phyloP scores from a whole-genome alignment of 257 asterid species.

The Pogostemon cablin region DNA sequence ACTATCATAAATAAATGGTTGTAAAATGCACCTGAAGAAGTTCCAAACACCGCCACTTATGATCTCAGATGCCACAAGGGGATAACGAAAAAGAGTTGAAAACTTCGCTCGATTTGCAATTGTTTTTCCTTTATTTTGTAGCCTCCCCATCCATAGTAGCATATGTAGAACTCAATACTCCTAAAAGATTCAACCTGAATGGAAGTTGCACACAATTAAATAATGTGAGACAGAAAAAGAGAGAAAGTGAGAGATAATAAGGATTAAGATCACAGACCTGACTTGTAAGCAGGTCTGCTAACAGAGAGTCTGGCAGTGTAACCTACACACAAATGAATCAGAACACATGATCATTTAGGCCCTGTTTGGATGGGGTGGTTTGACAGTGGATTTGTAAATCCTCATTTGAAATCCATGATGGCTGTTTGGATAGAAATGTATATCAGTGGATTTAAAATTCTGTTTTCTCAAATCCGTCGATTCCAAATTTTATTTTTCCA shows the following conservation, averaged over 20 bases:
- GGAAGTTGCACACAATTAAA: too few relatives aligned
- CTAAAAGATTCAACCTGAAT: conserved; percentile 47
- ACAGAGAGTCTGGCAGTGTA: conserved; percentile 46
- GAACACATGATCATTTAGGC: too few relatives aligned
- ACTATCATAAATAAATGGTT: not conserved
- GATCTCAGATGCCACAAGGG: conserved; percentile 61
- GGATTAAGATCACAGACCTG: conserved; percentile 44
- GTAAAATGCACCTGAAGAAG: conserved; percentile 52
- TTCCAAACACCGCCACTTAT: conserved; percentile 73
- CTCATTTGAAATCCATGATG: too few relatives aligned
- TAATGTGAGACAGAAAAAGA: too few relatives aligned
- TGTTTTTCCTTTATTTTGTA: conserved; percentile 46
- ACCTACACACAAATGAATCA: too few relatives aligned
- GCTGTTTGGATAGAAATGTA: too few relatives aligned
- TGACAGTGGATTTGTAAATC: too few relatives aligned
- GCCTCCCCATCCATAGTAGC: conserved; percentile 70
- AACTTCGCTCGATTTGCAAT: conserved; percentile 38
- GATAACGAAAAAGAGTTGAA: conserved; percentile 29
- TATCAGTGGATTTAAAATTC: too few relatives aligned
- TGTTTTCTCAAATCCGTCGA: too few relatives aligned
- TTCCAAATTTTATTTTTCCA: too few relatives aligned
- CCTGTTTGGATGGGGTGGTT: too few relatives aligned
- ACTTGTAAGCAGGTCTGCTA: conserved; percentile 66
- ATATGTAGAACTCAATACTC: conserved; percentile 53
- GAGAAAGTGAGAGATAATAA: too few relatives aligned